phyloP scores from a whole-genome alignment of 106 monocot species.

The Platanthera guangdongensis region DNA sequence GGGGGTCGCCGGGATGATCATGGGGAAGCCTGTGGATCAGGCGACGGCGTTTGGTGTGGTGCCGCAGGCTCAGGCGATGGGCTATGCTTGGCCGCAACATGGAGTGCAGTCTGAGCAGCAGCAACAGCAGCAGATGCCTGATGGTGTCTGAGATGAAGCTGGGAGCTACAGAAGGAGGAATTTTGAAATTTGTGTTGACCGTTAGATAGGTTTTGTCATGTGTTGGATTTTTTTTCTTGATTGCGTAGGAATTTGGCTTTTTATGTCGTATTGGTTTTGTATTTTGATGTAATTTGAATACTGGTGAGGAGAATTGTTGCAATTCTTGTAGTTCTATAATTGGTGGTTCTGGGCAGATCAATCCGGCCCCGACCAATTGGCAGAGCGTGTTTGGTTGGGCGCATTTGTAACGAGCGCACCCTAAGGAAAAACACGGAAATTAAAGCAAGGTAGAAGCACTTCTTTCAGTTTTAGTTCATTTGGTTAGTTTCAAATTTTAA shows the following conservation, averaged over 20 bases:
- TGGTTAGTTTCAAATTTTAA: too few relatives aligned
- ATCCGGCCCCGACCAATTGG: too few relatives aligned
- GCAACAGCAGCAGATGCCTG: slow-evolving; percentile 15
- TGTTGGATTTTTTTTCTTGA: background rate
- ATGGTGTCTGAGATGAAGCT: background rate
- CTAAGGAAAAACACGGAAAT: too few relatives aligned
- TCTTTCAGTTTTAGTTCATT: too few relatives aligned
- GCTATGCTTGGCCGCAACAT: slow-evolving; percentile 4
- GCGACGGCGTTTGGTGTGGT: background rate
- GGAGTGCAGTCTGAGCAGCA: slow-evolving; percentile 3
- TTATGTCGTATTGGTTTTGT: background rate
- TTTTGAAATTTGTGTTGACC: background rate
- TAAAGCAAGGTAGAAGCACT: too few relatives aligned
- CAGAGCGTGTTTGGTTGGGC: too few relatives aligned
- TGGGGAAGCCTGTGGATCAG: slow-evolving; percentile 25
- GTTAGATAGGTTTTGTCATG: background rate
- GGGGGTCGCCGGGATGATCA: slow-evolving; percentile 28
- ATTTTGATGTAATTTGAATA: background rate
- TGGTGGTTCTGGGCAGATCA: background rate
- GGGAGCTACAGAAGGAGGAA: background rate
- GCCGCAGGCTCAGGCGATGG: slow-evolving; percentile 6
- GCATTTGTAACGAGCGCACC: too few relatives aligned
- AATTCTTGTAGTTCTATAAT: background rate
- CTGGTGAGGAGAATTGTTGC: background rate
- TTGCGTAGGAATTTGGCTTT: background rate